phyloP scores from a whole-genome alignment of 192 early-diverging fungal genomes.

The Backusella liffmaniae region DNA sequence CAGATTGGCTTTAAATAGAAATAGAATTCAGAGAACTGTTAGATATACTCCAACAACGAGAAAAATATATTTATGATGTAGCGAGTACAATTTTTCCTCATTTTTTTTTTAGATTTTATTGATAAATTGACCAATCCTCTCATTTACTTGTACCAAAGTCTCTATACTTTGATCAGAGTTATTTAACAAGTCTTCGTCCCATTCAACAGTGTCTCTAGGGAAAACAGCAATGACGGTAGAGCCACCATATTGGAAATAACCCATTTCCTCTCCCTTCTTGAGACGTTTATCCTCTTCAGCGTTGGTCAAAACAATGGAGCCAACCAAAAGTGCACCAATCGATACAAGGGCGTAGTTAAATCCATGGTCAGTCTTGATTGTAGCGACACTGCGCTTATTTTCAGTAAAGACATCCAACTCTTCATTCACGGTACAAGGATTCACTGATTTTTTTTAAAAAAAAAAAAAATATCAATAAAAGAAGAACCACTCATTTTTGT shows the following conservation, averaged over 20 bases:
- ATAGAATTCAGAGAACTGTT: too few species aligned
- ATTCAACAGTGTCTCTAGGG: conserved; percentile 55
- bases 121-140: conserved; percentile 34
- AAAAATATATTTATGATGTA: neutral
- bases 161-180: conserved; percentile 58
- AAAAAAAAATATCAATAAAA: neutral
- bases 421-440: conserved; percentile 69
- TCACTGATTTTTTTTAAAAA: conserved; percentile 38
- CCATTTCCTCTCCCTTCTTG: conserved; percentile 68
- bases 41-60: too few species aligned
- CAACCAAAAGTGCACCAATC: conserved; percentile 73
- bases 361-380: conserved; percentile 49
- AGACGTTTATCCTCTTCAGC: conserved; percentile 42
- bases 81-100: neutral
- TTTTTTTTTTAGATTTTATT: neutral
- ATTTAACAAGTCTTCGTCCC: conserved; percentile 62
- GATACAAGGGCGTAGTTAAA: conserved; percentile 54
- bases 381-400: conserved; percentile 58
- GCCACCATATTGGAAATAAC: conserved; percentile 78
- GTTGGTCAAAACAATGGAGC: conserved; percentile 60
- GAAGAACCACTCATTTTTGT: neutral
- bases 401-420: conserved; percentile 70
- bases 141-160: conserved; percentile 52
- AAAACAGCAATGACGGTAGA: conserved; percentile 69
- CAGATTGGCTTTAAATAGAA: too few species aligned